These are phyloP conservation scores for Penicillium argentinense DNA, from an alignment of 495 filamentous ascomycete species.

Conservation along the genomic window DNA sequence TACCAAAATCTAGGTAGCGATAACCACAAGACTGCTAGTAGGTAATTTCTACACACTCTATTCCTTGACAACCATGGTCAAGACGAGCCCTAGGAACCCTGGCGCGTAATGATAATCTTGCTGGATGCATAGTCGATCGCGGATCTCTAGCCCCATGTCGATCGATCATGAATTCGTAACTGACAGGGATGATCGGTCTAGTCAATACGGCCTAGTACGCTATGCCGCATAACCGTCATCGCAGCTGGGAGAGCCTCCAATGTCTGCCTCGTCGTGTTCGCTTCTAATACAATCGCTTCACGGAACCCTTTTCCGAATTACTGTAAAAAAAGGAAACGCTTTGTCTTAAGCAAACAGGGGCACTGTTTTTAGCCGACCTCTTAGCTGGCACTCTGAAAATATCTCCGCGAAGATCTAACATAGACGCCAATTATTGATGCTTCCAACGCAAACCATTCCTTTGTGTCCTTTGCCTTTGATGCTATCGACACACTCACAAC, in stretches of 20 bases:
- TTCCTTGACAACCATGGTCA: too few species aligned
- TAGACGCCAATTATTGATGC: too few species aligned
- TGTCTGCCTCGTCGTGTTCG: too few species aligned
- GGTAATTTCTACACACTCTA: background rate
- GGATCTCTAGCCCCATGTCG: constrained; percentile 12
- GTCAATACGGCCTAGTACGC: background rate
- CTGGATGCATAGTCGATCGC: constrained; percentile 13
- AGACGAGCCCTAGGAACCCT: background rate
- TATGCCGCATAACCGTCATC: constrained; percentile 1
- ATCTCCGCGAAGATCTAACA: too few species aligned
- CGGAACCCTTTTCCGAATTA: too few species aligned
- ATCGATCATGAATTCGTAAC: constrained; percentile 21
- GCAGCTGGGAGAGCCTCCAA: too few species aligned
- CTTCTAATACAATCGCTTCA: too few species aligned
- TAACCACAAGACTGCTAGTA: background rate
- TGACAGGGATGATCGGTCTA: constrained; percentile 28
- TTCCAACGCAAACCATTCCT: too few species aligned
- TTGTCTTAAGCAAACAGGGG: too few species aligned
- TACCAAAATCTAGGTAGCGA: background rate
- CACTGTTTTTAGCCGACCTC: too few species aligned
- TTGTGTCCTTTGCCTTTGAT: background rate
- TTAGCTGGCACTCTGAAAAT: too few species aligned
- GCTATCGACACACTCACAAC: background rate
- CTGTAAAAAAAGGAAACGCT: too few species aligned
- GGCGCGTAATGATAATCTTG: constrained; percentile 6